Conservation (phyloP, 257 asterid genomes). For the Solanum paucissectum region DNA sequence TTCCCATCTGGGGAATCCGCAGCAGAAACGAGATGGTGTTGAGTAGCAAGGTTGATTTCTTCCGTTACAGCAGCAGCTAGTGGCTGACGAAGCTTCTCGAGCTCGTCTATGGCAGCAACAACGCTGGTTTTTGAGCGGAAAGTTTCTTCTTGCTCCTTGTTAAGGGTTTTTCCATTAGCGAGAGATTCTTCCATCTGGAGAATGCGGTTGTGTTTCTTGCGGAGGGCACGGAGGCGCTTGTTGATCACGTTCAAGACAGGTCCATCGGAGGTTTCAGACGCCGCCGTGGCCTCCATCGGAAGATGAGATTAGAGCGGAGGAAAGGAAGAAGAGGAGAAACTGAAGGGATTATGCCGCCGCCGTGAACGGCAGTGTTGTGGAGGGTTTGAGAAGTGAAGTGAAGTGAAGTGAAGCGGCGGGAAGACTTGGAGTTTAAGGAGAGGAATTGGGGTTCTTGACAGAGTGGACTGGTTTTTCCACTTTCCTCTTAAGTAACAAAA, state of each 20-base stretch:
- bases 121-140: constrained; percentile 50
- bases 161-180: constrained; percentile 50
- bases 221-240: constrained; percentile 77
- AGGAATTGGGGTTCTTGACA: neutral
- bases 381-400: neutral
- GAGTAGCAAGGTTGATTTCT: constrained; percentile 40
- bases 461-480: neutral
- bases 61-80: constrained; percentile 52
- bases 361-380: constrained; percentile 22
- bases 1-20: neutral
- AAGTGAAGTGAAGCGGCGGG: constrained; percentile 10
- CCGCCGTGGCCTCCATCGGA: neutral
- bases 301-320: neutral
- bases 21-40: neutral
- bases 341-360: constrained; percentile 14
- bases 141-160: constrained; percentile 81
- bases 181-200: constrained; percentile 66
- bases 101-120: constrained; percentile 58
- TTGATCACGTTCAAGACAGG: constrained; percentile 59
- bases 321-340: neutral
- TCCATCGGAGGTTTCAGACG: constrained; percentile 48
- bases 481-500: neutral
- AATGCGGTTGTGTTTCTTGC: constrained; percentile 65
- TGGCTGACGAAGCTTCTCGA: constrained; percentile 64
- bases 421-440: neutral